Conservation (phyloP, 1,284 basidiomycete genomes). For the Butyriboletus appendiculatus region DNA sequence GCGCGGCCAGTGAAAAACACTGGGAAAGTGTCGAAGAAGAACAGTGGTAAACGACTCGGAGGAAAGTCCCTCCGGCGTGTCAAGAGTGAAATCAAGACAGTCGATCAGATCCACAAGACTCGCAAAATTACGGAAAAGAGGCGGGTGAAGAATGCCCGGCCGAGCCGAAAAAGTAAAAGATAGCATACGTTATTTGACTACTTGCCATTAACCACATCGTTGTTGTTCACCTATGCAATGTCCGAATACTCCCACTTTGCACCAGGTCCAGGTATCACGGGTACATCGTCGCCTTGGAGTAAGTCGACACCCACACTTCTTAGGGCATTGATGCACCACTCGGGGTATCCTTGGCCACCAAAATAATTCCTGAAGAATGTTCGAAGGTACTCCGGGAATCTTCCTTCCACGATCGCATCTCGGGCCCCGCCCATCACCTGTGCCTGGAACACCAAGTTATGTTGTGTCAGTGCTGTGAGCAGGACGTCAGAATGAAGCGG, state of each 20-base stretch:
- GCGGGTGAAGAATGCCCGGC: conserved; percentile 76
- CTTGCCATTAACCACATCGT: conserved; percentile 3
- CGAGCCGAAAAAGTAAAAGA: conserved; percentile 53
- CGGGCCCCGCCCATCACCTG: conserved; percentile 78
- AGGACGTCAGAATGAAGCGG: conserved; percentile 23
- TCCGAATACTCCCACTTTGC: conserved; percentile 75
- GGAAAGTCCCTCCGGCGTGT: conserved; percentile 63
- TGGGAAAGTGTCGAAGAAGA: conserved; percentile 31
- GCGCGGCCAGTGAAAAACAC: conserved; percentile 15
- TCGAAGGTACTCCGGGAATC: conserved; percentile 73
- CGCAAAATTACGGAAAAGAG: conserved; percentile 63
- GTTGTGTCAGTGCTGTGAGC: conserved; percentile 66
- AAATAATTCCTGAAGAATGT: conserved; percentile 76
- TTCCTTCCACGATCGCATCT: conserved; percentile 73
- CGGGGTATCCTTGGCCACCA: conserved; percentile 68
- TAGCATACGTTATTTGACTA: conserved; percentile 28
- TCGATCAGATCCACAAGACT: conserved; percentile 81
- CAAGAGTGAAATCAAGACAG: conserved; percentile 80
- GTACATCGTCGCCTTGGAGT: conserved; percentile 50
- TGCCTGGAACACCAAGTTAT: conserved; percentile 82
- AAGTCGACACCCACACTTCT: conserved; percentile 76
- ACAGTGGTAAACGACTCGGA: conserved; percentile 45
- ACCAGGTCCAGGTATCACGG: conserved; percentile 59
- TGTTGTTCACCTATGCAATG: conserved; percentile 17
- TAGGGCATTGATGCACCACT: conserved; percentile 82